Evolutionary conservation across 345 rosid genomes (phyloP).

Genomic region (Pugionium dolabratum): DNA sequence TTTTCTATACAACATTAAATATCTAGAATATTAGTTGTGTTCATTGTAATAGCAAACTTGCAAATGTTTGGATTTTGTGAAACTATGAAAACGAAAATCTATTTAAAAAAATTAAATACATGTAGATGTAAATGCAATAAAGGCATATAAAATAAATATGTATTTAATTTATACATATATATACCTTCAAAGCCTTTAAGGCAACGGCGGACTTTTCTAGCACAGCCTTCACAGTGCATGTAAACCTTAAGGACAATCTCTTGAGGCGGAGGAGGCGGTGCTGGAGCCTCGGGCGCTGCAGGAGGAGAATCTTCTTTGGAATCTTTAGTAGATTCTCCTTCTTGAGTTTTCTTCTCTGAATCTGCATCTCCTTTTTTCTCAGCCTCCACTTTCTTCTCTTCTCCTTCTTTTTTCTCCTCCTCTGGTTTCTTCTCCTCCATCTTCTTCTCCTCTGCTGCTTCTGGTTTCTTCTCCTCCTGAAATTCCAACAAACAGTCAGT

Average conservation of each 20-base stretch:
- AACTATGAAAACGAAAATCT: constrained; percentile 1
- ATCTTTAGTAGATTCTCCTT: constrained; percentile 45
- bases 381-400: constrained; percentile 47
- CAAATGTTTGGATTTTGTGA: constrained; percentile 3
- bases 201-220: constrained; percentile 82
- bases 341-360: constrained; percentile 43
- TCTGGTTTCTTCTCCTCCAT: constrained; percentile 35
- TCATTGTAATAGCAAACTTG: background rate
- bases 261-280: constrained; percentile 66
- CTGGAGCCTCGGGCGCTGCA: constrained; percentile 35
- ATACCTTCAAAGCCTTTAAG: constrained; percentile 84
- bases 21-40: background rate
- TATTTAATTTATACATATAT: background rate
- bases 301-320: constrained; percentile 40
- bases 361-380: constrained; percentile 44
- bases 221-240: constrained; percentile 99
- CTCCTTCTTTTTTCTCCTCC: constrained; percentile 46
- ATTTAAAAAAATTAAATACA: too few species aligned
- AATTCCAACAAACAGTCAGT: background rate
- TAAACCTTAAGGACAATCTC: constrained; percentile 77
- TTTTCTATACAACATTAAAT: background rate
- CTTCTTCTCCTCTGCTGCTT: constrained; percentile 33
- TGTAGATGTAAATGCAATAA: background rate
- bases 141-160: too few species aligned
- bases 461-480: constrained; percentile 46